Evolutionary conservation across 2,329 filamentous ascomycete species (phyloP).

Genomic region (Ophiocordyceps camponoti-floridani): DNA sequence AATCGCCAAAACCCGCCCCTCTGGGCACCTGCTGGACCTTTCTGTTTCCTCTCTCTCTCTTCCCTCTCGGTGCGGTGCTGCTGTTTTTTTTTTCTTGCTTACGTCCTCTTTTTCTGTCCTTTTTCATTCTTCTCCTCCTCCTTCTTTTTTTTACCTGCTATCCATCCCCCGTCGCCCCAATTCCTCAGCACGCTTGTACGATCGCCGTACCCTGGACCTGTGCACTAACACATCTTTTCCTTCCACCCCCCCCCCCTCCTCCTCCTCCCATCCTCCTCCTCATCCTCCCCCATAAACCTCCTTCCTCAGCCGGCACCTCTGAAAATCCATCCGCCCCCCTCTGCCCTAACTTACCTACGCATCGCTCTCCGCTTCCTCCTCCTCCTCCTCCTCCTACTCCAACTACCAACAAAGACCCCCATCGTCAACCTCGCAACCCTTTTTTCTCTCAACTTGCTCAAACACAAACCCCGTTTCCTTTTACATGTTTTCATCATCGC

Average conservation of each 20-base stretch:
- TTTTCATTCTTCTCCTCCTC: neutral
- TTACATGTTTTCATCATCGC: slow-evolving; percentile 29
- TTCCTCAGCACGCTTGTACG: too few relatives aligned
- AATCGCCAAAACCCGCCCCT: too few relatives aligned
- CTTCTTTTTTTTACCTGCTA: neutral
- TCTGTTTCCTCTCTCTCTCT: neutral
- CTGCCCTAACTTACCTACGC: neutral
- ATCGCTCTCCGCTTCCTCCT: neutral
- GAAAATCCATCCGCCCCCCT: neutral
- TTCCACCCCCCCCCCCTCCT: neutral
- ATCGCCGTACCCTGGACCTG: neutral
- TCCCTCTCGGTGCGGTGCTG: too few relatives aligned
- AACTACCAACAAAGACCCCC: neutral
- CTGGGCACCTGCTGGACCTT: too few relatives aligned
- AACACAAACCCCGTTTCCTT: slow-evolving; percentile 6
- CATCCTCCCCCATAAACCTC: neutral
- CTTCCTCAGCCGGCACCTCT: neutral
- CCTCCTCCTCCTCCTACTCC: slow-evolving; percentile 2
- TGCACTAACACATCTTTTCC: neutral
- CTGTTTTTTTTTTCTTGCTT: too few relatives aligned
- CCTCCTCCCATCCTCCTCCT: neutral
- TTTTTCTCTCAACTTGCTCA: neutral
- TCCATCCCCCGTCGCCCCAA: too few relatives aligned
- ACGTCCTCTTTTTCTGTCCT: neutral
- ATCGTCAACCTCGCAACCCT: neutral